Evolutionary conservation across 495 filamentous ascomycete genomes (phyloP).

Genomic region (Podospora conica): DNA sequence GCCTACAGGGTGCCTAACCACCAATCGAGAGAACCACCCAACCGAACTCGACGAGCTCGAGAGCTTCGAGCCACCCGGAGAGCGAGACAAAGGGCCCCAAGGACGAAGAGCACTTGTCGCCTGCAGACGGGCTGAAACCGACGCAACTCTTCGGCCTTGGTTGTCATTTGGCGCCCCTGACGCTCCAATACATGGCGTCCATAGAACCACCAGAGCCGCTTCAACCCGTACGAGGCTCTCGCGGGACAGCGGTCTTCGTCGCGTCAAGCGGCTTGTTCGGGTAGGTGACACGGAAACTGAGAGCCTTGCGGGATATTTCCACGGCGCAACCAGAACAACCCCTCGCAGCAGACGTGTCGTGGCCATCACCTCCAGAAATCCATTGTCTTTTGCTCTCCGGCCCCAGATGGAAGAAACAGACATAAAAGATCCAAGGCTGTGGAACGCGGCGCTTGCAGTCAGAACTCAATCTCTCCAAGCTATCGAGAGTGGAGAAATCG

Average conservation of each 20-base stretch:
- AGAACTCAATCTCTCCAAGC: conserved; percentile 10
- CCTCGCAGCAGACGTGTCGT: not conserved
- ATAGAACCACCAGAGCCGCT: not conserved
- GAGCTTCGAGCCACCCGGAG: not conserved
- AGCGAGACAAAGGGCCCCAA: not conserved
- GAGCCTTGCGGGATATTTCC: not conserved
- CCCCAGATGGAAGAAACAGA: not conserved
- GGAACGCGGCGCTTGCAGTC: conserved; percentile 10
- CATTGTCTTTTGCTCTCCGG: not conserved
- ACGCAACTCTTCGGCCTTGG: not conserved
- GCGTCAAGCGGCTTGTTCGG: not conserved
- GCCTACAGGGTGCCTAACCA: not conserved
- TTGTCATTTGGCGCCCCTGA: not conserved
- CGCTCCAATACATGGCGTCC: not conserved
- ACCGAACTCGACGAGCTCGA: not conserved
- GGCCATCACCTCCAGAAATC: not conserved
- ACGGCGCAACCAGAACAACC: not conserved
- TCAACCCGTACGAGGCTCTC: not conserved
- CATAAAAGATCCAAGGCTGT: conserved; percentile 3
- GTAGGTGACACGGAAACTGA: not conserved
- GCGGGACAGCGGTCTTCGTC: not conserved
- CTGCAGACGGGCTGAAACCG: not conserved
- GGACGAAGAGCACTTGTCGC: not conserved
- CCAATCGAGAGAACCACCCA: not conserved
- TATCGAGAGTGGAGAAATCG: not conserved